Evolutionary conservation across 805 yeast genomes (phyloP).

Genomic region (Saccharomycopsis schoenii): DNA sequence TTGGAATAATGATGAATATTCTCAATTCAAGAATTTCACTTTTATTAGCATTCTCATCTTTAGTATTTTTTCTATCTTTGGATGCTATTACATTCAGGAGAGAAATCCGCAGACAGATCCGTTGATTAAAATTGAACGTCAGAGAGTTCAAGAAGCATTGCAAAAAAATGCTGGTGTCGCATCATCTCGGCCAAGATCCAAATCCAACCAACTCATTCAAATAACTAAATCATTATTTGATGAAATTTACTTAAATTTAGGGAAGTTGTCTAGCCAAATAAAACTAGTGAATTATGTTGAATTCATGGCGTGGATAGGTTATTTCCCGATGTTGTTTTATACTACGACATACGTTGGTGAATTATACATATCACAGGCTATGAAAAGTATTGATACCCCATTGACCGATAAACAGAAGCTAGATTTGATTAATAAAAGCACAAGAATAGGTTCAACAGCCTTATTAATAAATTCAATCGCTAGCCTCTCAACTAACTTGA

Average conservation of each 20-base stretch:
- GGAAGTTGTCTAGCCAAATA: conserved; percentile 39
- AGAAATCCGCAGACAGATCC: conserved; percentile 37
- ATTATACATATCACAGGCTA: conserved; percentile 35
- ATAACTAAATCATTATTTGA: conserved; percentile 21
- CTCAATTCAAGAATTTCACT: conserved; percentile 44
- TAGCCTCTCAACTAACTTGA: conserved; percentile 34
- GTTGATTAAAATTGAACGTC: conserved; percentile 31
- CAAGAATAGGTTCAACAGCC: conserved; percentile 44
- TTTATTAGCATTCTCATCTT: conserved; percentile 34
- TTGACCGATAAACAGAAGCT: conserved; percentile 30
- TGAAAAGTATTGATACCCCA: conserved; percentile 26
- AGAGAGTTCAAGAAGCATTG: conserved; percentile 26
- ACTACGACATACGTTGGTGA: conserved; percentile 60
- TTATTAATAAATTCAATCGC: conserved; percentile 39
- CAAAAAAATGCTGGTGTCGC: conserved; percentile 12
- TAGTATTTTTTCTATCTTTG: conserved; percentile 29
- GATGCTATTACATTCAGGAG: conserved; percentile 37
- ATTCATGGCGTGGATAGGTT: conserved; percentile 60
- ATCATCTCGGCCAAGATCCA: background rate
- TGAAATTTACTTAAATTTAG: conserved; percentile 20
- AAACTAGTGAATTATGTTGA: conserved; percentile 44
- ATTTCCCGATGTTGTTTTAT: conserved; percentile 56
- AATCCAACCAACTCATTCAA: conserved; percentile 14
- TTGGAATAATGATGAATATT: conserved; percentile 17
- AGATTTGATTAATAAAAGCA: conserved; percentile 35